phyloP scores from a whole-genome alignment of 2,329 filamentous ascomycete genomes.

The Sordariomycetes sp. region DNA sequence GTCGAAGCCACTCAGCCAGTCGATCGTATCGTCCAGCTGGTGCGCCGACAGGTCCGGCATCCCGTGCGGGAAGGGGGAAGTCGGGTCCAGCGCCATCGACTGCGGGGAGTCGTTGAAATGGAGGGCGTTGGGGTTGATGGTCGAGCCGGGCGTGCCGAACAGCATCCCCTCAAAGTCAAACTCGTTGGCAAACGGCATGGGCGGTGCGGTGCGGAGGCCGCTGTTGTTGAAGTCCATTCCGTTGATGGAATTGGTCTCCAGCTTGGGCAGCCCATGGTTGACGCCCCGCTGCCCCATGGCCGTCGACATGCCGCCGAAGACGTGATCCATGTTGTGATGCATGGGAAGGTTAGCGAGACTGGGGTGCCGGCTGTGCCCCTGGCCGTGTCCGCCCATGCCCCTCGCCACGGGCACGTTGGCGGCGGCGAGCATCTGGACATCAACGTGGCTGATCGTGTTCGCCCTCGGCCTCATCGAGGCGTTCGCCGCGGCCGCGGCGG shows the following conservation, averaged over 20 bases:
- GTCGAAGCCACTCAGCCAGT: conserved; percentile 76
- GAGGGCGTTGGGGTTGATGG: conserved; percentile 62
- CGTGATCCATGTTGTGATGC: conserved; percentile 43
- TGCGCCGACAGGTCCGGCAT: conserved; percentile 47
- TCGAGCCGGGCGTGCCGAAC: conserved; percentile 53
- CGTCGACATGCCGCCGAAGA: conserved; percentile 64
- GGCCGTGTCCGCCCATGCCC: conserved; percentile 47
- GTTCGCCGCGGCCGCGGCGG: conserved; percentile 31
- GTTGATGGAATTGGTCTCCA: conserved; percentile 67
- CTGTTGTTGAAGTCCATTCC: conserved; percentile 52
- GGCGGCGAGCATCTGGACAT: conserved; percentile 64
- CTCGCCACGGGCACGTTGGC: conserved; percentile 42
- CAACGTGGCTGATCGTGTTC: conserved; percentile 93
- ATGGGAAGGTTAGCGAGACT: conserved; percentile 60
- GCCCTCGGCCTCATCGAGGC: conserved; percentile 72
- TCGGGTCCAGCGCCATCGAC: conserved; percentile 50
- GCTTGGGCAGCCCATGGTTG: conserved; percentile 61
- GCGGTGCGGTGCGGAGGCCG: conserved; percentile 70
- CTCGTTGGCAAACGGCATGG: conserved; percentile 50
- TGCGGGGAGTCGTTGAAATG: conserved; percentile 77
- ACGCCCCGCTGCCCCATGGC: conserved; percentile 56
- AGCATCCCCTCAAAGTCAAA: conserved; percentile 61
- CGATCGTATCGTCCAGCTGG: conserved; percentile 67
- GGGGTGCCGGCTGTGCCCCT: conserved; percentile 60
- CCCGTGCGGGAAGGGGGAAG: conserved; percentile 47